Conservation (phyloP, 2,329 filamentous ascomycete species). For the Fusarium marasasianum region DNA sequence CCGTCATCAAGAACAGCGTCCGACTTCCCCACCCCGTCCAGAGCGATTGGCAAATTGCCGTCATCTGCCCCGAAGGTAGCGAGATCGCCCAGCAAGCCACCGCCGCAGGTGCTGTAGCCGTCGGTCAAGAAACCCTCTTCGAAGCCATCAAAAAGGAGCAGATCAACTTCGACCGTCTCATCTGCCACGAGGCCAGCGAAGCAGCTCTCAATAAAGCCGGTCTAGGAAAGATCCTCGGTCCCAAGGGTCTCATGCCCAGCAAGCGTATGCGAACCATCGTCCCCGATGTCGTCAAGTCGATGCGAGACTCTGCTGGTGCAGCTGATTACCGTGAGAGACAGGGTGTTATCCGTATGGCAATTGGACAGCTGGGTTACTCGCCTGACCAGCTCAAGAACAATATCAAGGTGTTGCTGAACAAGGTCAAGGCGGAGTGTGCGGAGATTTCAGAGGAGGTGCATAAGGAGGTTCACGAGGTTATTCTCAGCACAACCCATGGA, state of each 20-base stretch:
- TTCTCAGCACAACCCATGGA: conserved; percentile 86
- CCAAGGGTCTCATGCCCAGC: conserved; percentile 91
- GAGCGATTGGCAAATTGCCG: conserved; percentile 87
- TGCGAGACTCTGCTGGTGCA: conserved; percentile 84
- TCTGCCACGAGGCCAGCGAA: conserved; percentile 84
- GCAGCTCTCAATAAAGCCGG: conserved; percentile 82
- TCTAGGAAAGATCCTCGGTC: conserved; percentile 84
- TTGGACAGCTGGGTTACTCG: conserved; percentile 89
- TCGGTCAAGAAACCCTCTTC: conserved; percentile 88
- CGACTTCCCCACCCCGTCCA: conserved; percentile 89
- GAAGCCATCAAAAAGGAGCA: conserved; percentile 76
- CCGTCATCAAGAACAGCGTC: conserved; percentile 86
- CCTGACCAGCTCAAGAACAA: conserved; percentile 88
- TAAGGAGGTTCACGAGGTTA: conserved; percentile 65
- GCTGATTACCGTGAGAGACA: conserved; percentile 87
- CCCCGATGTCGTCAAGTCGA: conserved; percentile 76
- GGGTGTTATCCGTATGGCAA: conserved; percentile 87
- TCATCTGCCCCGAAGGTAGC: conserved; percentile 87
- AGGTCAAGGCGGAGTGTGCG: conserved; percentile 81
- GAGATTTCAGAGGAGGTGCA: conserved; percentile 68
- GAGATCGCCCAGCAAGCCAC: conserved; percentile 77
- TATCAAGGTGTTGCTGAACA: conserved; percentile 78
- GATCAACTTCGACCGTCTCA: conserved; percentile 87
- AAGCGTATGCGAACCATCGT: conserved; percentile 89
- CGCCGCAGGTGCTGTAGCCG: conserved; percentile 80